Evolutionary conservation across 169 alveolate species (phyloP).

Genomic region (Cryptosporidium viatorum): DNA sequence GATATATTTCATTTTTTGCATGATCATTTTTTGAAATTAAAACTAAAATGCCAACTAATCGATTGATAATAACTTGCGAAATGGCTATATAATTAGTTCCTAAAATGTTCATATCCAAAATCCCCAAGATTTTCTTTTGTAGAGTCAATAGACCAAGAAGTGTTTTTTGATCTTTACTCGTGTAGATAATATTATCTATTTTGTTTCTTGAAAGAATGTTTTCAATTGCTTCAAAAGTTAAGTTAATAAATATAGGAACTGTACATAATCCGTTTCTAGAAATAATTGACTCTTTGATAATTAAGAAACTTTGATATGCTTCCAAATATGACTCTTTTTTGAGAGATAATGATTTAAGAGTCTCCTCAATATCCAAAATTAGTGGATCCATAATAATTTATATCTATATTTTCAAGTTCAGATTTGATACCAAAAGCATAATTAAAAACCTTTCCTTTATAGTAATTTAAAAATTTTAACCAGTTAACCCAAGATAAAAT

Average conservation of each 20-base stretch:
- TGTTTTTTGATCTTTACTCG: neutral
- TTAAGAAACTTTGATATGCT: conserved; percentile 36
- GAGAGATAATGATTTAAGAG: conserved; percentile 15
- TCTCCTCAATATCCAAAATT: conserved; percentile 42
- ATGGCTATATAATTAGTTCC: conserved; percentile 28
- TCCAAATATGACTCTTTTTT: conserved; percentile 24
- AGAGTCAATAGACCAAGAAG: conserved; percentile 42
- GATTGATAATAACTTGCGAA: conserved; percentile 16
- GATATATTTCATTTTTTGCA: neutral
- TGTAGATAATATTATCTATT: neutral
- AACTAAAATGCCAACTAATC: conserved; percentile 7
- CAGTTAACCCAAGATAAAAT: neutral
- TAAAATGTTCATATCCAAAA: conserved; percentile 42
- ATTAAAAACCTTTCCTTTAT: neutral
- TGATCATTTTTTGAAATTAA: neutral
- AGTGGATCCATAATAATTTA: conserved; percentile 44
- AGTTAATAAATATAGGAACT: conserved; percentile 15
- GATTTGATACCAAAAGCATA: neutral
- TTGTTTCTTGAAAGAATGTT: neutral
- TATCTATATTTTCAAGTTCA: neutral
- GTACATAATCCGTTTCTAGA: conserved; percentile 9
- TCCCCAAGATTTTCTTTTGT: conserved; percentile 24
- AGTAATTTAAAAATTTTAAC: neutral
- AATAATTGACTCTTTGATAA: conserved; percentile 29
- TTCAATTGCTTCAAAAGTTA: conserved; percentile 47